A percentile compares a stretch with the other conserved stretches of the same genome.
phyloP scores from a whole-genome alignment of 2,329 filamentous ascomycete species.

The Colletotrichum sp. region DNA sequence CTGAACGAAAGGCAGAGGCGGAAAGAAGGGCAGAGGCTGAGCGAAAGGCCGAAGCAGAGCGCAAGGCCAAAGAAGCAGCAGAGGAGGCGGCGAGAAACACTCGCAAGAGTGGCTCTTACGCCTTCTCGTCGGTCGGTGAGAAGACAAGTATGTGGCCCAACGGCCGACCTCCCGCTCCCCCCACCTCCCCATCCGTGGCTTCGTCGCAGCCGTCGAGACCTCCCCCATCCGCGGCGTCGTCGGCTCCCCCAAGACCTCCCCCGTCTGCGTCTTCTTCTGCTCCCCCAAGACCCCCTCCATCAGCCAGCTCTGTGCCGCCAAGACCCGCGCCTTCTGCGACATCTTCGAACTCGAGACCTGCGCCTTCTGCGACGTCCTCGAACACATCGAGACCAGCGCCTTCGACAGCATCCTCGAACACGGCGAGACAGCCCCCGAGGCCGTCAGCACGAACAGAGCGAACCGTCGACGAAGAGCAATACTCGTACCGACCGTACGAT shows the following conservation, averaged over 20 bases:
- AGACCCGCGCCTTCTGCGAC: constrained; percentile 26
- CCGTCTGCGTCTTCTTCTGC: constrained; percentile 22
- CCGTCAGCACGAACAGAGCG: constrained; percentile 64
- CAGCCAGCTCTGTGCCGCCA: constrained; percentile 18
- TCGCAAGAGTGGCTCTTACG: constrained; percentile 60
- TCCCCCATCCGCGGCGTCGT: constrained; percentile 32
- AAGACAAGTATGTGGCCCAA: constrained; percentile 74
- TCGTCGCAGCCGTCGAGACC: constrained; percentile 49
- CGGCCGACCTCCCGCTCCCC: constrained; percentile 53
- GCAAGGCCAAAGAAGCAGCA: constrained; percentile 19
- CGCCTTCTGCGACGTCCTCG: constrained; percentile 21
- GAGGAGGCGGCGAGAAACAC: constrained; percentile 30
- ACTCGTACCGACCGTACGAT: constrained; percentile 82
- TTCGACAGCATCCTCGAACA: constrained; percentile 20
- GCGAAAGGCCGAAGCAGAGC: constrained; percentile 32
- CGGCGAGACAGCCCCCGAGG: constrained; percentile 43
- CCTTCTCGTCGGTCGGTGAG: constrained; percentile 70
- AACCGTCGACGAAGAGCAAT: constrained; percentile 68
- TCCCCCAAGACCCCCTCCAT: constrained; percentile 23
- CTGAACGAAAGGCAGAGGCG: constrained; percentile 31
- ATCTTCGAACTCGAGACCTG: constrained; percentile 19
- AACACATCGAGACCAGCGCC: constrained; percentile 26
- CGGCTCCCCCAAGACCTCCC: constrained; percentile 40
- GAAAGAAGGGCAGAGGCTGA: constrained; percentile 33
- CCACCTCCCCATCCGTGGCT: constrained; percentile 27